Evolutionary conservation across 2,329 filamentous ascomycete genomes (phyloP).

Genomic region (Aspergillus brasiliensis): DNA sequence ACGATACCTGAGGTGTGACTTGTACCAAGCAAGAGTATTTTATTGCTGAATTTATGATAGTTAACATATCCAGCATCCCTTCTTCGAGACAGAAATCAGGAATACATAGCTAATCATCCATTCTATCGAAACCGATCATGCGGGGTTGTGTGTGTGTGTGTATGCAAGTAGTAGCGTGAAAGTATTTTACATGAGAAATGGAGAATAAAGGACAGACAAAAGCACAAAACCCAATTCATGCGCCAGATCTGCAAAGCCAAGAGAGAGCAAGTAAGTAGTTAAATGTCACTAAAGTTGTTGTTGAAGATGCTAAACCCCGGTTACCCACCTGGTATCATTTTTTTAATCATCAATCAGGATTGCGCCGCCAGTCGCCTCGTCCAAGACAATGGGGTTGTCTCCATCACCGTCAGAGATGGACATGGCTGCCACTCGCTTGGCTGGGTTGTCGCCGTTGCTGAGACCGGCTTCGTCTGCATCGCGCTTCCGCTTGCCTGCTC

Average conservation of each 20-base stretch:
- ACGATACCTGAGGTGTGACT: not conserved
- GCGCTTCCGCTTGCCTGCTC: slow-evolving; percentile 48
- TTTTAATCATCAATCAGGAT: slow-evolving; percentile 65
- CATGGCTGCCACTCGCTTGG: slow-evolving; percentile 39
- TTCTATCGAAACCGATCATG: not conserved
- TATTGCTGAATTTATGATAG: too few species aligned
- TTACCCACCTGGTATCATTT: slow-evolving; percentile 5
- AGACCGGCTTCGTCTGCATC: slow-evolving; percentile 45
- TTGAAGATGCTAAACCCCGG: not conserved
- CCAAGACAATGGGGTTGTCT: slow-evolving; percentile 46
- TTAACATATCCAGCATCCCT: too few species aligned
- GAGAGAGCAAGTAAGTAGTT: not conserved
- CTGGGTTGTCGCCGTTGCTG: slow-evolving; percentile 43
- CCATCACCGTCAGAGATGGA: slow-evolving; percentile 45
- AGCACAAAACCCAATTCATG: not conserved
- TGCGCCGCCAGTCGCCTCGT: slow-evolving; percentile 57
- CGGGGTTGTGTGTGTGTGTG: not conserved
- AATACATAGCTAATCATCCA: not conserved
- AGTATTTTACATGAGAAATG: not conserved
- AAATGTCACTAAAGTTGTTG: not conserved
- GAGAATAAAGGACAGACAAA: not conserved
- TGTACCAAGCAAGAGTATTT: too few species aligned
- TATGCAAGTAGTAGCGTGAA: not conserved
- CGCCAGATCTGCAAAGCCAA: slow-evolving; percentile 1
- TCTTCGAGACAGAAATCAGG: too few species aligned